Base-by-base conservation (phyloP, 1,284 basidiomycete species). In the Pyrrhoderma noxium region DNA sequence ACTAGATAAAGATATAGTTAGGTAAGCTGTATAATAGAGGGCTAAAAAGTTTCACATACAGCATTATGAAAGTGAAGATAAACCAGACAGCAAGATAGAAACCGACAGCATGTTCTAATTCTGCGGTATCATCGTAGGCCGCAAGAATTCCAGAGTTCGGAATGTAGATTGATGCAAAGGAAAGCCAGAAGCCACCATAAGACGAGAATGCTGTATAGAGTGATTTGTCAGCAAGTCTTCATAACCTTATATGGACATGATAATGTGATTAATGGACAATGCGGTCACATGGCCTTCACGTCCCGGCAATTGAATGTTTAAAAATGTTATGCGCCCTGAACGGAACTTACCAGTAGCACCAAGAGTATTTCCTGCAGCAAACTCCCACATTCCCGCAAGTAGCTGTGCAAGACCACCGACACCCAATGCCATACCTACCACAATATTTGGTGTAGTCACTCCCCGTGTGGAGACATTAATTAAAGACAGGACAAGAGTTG, bases 151-250 rank as follows among this genome's bases (percentile, higher is more conserved):
- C 82, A 3, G 74, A 76, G 35, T 72, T 71, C 18, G 87, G 88
- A 55, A 85, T 75, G 61, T 82, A 67, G 56, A 86, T 76, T 0
- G 77, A 71, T 7, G 76, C 84, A 51, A 80, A 90, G 2, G 85
- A 88, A 67, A 90, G 68, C 89, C 89, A 91, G 73, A 92, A 93
- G 1, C 80, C 82, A 52, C 89, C 90, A 60, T 88, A 93, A 1
- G 82, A 82, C 0, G 82, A 72, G 73, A 93, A 92, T 0, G 89
- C 93, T 75, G 14, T 69, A 68, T 56, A 36, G 36, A 51, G 9
- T 27, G 19, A n/a, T 8, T 36, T 37, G 41, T 27, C 19, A 40
- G 38, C 14, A 40, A 40, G 35, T 16, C 11, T 16, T 16, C 16
- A 40, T n/a, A 40, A 5, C 8, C 21, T 5, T 40, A 22, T 16